Base-by-base conservation (phyloP, 148 eudicot species). In the Vaccinium vitisidaea region DNA sequence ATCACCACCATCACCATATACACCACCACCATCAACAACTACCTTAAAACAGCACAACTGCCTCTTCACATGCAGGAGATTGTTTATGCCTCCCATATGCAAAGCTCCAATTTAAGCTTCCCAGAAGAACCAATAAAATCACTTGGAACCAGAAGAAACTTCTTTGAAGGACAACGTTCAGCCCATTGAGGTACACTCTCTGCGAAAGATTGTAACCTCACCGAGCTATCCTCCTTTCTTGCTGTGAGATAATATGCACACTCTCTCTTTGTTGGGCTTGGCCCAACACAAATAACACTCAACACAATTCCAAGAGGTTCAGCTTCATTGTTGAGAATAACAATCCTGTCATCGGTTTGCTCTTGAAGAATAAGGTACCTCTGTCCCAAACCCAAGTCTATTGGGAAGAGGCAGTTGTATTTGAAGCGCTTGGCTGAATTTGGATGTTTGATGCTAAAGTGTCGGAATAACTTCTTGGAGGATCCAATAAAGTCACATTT, bases 401-500 rank as follows among this genome's bases (percentile, higher is more conserved):
- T 83, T 19, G 86, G 13, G 80, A 91, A 86, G 52, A 23, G 16
- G 25, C 76, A 75, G 77, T 92, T 80, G 86, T 82, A 92, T 61
- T 59, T 21, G 84, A 93, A 91, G 58, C 50, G 83, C 50, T 69
- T 80, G 1, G 89, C 90, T 30, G 85, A 70, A 85, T 80, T 13
- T 21, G 83, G 32, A 84, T 93, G 96, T 67, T 84, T 83, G 80
- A 7, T 58, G 46, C 61, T 49, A 74, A 88, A 81, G 84, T 93
- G 94, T 32, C n/a, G 74, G 65, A 86, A 88, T 77, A 93, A 82
- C 16, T 65, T 84, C 74, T 53, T 82, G 59, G 90, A 83, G n/a
- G 93, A 88, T 63, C 88, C 92, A 9, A 88, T 85, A 87, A 89
- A 92, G 74, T 39, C 14, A 76, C 96, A 93, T 84, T 79, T 80